Conservation (phyloP, 2,329 filamentous ascomycete genomes). For the Chrysoporthe austroafricana region DNA sequence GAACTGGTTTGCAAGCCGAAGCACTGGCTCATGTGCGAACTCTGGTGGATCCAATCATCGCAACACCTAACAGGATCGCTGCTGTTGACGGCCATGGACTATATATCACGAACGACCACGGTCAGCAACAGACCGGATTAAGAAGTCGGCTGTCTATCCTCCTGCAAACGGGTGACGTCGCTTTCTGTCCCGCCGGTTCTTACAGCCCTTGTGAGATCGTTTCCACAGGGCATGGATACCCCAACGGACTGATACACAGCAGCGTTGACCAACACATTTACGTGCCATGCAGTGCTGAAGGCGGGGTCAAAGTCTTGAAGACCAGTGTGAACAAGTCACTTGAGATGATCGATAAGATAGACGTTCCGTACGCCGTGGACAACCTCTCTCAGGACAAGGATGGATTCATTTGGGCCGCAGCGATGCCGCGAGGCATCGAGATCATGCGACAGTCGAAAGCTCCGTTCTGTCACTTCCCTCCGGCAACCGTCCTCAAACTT, state of each 20-base stretch:
- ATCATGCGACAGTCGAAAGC: conserved; percentile 2
- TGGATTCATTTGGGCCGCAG: conserved; percentile 11
- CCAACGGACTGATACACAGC: conserved; percentile 17
- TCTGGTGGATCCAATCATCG: conserved; percentile 8
- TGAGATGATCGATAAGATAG: conserved; percentile 4
- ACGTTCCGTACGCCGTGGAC: conserved; percentile 8
- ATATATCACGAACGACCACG: conserved; percentile 20
- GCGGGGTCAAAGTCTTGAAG: conserved; percentile 12
- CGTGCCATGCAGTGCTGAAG: conserved; percentile 13
- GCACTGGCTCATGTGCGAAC: conserved; percentile 9
- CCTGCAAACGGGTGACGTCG: conserved; percentile 14
- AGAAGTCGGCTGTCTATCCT: neutral
- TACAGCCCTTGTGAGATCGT: conserved; percentile 8
- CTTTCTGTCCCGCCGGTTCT: neutral
- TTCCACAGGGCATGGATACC: conserved; percentile 15
- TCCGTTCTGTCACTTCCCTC: neutral
- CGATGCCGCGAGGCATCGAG: conserved; percentile 12
- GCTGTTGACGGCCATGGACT: conserved; percentile 1
- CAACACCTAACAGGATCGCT: conserved; percentile 19
- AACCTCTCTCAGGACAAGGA: conserved; percentile 19
- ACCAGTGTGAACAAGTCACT: conserved; percentile 7
- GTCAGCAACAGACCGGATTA: conserved; percentile 11
- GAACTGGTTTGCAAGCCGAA: neutral
- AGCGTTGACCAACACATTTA: conserved; percentile 13
- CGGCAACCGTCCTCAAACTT: conserved; percentile 16